Percentiles rank a stretch among this genome's conserved stretches.
Evolutionary conservation across 2,329 filamentous ascomycete species (phyloP).

Genomic region (Aureobasidium sp.): DNA sequence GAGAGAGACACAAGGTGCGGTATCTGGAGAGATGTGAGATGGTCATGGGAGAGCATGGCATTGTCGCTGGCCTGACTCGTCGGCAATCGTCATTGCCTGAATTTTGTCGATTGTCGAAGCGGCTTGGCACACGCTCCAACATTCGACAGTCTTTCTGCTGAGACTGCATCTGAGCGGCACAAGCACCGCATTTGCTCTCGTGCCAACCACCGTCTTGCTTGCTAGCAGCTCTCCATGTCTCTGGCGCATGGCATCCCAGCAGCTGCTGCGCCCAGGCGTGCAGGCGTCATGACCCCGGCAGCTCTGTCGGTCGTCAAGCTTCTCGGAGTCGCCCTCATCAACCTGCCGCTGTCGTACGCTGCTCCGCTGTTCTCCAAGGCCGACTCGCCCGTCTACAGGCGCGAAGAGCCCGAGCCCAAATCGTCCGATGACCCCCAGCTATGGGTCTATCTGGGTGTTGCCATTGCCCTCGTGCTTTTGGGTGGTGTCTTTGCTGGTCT

Average conservation of each 20-base stretch:
- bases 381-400: slow-evolving; percentile 12
- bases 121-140: neutral
- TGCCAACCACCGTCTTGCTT: slow-evolving; percentile 3
- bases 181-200: neutral
- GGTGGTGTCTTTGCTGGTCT: slow-evolving; percentile 92
- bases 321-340: slow-evolving; percentile 17
- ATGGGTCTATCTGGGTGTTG: slow-evolving; percentile 75
- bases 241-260: slow-evolving; percentile 15
- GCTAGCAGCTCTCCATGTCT: slow-evolving; percentile 16
- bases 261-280: slow-evolving; percentile 6
- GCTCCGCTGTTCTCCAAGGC: slow-evolving; percentile 16
- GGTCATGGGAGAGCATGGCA: neutral
- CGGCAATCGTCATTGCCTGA: neutral
- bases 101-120: neutral
- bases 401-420: slow-evolving; percentile 23
- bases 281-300: slow-evolving; percentile 17
- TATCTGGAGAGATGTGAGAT: neutral
- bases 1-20: neutral
- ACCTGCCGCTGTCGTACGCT: slow-evolving; percentile 17
- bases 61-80: neutral
- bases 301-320: slow-evolving; percentile 19
- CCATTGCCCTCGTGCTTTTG: slow-evolving; percentile 71
- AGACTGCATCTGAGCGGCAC: neutral
- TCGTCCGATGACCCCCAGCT: slow-evolving; percentile 51
- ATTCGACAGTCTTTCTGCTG: neutral